Base-by-base conservation (phyloP, 116 monocot genomes). In the Cymodocea nodosa region DNA sequence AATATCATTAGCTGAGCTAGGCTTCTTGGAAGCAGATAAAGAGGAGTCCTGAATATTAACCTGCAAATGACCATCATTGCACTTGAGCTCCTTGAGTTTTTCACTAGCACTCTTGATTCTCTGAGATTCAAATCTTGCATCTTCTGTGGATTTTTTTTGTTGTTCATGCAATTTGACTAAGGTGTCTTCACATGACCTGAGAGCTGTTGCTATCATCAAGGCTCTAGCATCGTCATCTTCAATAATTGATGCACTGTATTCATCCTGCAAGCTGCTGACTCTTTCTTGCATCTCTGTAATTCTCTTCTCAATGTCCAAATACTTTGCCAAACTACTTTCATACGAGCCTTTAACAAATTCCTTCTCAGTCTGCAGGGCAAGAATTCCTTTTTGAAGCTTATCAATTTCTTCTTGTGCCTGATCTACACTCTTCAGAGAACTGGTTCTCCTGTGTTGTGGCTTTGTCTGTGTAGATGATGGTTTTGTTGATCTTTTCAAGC, bases 151-250 rank as follows among this genome's bases (percentile, higher is more conserved):
- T 35, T 34, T 50, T 34, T 70, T 74, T 59, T 84, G 82, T 52
- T 79, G 73, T 60, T 84, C 80, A 74, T 80, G 75, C 70, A 93
- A 70, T 59, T 66, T 73, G 15, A 73, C 51, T 23, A 93, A 65
- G 15, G 84, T 82, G 67, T 82, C 84, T 70, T 93, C 80, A 25
- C 93, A 93, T 12, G 89, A 89, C 70, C 74, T 83, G 22, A 89
- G 80, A 35, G 84, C 93, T 8, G 86, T 73, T 13, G 76, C 80
- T 22, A 86, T 80, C 93, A 93, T 93, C 59, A 93, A 59, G 16
- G 86, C 89, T 20, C 89, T 77, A 30, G 93, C 93, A 51, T 86
- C 89, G 23, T 93, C 78, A 69, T 94, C 89, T 61, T 94, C 89
- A 55, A 94, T 89, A 24, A 71, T 56, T 0, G 76, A 69, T 8